Evolutionary conservation across 805 yeast species (phyloP), one percentile per base, ranked within the genome.

Genomic region (Komagataella phaffii): DNA sequence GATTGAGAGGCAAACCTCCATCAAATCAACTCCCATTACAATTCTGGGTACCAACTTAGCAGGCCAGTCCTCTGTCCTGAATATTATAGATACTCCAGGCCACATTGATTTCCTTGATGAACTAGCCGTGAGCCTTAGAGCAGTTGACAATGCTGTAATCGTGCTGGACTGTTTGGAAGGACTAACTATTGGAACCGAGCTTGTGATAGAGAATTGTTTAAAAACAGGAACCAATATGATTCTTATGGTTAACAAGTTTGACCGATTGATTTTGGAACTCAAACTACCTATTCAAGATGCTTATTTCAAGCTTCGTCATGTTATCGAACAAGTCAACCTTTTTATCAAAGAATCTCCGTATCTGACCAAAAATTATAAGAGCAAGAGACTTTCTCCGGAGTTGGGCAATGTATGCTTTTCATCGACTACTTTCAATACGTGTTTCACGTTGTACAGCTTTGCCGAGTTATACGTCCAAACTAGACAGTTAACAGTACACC

Each of bases 81-180:
- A 85, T 59, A 55, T 90, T 0, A 56, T 88, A 0, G 99, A 95
- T 59, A 72, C 96, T 0, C 99, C 99, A 0, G 99, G 99, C 0
- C 98, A 93, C 64, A 76, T 78, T 0, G 83, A 88, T 60, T 93
- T 93, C 60, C 67, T 72, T 24, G 96, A 88, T 61, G 97, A 93
- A 57, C 66, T 79, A 3, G 73, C 79, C 0, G 73, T 77, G 0
- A 75, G 85, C 0, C 63, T 81, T 7, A 64, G 77, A 19, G 69
- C 82, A 0, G 75, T 76, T 0, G 97, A 93, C 56, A 79, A 83
- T 2, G 79, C 78, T 0, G 67, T 83, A 0, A 63, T 89, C 1
- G 85, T 88, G 1, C 71, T 91, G n/a, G 99, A 93, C 62, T 82
- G 75, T 1, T 82, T 88, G 1, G 96, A 91, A 62, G 97, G 98